A percentile compares a stretch with the other conserved stretches of the same genome.
phyloP scores from a whole-genome alignment of 108 stramenopile species.

The Nannochloropsis salina region DNA sequence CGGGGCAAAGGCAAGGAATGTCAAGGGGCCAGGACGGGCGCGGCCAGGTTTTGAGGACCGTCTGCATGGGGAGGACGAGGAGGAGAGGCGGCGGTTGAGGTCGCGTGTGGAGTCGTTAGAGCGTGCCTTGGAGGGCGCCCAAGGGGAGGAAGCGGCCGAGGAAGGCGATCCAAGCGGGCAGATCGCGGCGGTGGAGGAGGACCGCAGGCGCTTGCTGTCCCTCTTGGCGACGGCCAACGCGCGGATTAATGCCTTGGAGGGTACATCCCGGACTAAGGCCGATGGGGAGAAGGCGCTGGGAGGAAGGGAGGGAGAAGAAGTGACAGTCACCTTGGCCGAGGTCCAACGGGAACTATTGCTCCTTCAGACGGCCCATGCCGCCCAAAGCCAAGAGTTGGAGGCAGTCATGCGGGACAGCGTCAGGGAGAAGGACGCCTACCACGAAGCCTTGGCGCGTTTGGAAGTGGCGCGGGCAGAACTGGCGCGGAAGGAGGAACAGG shows the following conservation, averaged over 20 bases:
- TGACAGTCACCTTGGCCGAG: neutral
- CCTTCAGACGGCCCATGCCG: neutral
- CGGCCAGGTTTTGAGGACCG: neutral
- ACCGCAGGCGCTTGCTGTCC: neutral
- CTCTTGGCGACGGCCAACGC: neutral
- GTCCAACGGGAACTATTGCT: constrained; percentile 8
- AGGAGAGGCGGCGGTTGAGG: neutral
- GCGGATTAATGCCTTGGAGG: constrained; percentile 2
- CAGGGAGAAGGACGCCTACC: neutral
- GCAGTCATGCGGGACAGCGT: neutral
- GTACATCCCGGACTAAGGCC: too few relatives aligned
- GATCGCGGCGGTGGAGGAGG: neutral
- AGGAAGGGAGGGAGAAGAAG: neutral
- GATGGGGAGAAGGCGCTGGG: neutral
- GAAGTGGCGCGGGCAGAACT: neutral
- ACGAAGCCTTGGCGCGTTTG: neutral
- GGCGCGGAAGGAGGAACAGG: neutral
- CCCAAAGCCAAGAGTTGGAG: neutral
- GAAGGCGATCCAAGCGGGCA: neutral
- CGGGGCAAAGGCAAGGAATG: neutral
- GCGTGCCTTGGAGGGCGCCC: neutral
- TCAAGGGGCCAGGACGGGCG: neutral
- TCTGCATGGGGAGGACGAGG: neutral
- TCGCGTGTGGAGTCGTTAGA: neutral
- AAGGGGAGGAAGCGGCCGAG: neutral